phyloP scores from a whole-genome alignment of 345 rosid genomes.

The Dipteronia dyeriana region DNA sequence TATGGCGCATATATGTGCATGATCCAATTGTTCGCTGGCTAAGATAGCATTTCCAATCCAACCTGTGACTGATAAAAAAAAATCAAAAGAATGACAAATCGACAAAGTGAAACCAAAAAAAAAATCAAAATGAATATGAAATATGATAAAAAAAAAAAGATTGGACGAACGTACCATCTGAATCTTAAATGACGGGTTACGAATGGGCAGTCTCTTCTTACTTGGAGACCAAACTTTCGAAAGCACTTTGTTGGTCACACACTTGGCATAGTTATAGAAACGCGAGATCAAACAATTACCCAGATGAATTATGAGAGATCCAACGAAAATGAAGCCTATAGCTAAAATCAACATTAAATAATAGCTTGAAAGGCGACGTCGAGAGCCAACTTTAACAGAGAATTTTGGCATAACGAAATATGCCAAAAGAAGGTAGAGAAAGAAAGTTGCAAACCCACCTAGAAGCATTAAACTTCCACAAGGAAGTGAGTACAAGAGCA shows the following conservation, averaged over 20 bases:
- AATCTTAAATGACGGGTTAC: neutral
- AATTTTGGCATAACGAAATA: neutral
- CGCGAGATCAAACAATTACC: neutral
- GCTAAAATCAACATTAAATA: neutral
- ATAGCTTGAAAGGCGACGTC: neutral
- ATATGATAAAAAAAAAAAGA: no score
- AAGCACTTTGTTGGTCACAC: neutral
- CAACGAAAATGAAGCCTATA: neutral
- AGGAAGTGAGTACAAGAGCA: neutral
- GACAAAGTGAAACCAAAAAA: no score
- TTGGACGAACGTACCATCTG: neutral
- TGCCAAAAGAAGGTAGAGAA: neutral
- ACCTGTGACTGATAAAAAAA: no score
- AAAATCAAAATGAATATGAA: no score
- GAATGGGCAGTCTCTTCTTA: neutral
- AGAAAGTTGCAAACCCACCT: neutral
- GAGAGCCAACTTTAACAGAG: neutral
- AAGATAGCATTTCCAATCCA: no score
- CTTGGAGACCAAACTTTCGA: neutral
- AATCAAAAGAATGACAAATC: no score
- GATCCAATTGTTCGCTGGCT: no score
- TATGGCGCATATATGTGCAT: no score
- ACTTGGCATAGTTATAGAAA: neutral
- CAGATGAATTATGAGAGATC: neutral
- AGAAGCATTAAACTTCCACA: neutral